Evolutionary conservation across 805 yeast genomes (phyloP), one percentile per base, ranked within the genome.

Genomic region (Suhomyces canberraensis): DNA sequence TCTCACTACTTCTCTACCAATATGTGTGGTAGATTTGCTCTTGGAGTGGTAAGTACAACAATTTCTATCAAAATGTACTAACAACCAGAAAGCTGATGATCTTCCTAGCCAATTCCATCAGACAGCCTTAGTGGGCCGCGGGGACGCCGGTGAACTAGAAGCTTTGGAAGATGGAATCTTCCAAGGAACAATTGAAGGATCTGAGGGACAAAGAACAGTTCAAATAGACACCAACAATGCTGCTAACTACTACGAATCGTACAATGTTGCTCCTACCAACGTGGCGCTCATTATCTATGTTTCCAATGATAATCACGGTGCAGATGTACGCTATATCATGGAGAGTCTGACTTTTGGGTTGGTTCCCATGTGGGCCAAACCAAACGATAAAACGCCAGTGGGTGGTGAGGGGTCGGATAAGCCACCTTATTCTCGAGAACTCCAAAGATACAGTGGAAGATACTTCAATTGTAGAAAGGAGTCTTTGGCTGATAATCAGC

Each of bases 271-370:
- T 0, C 93, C 91, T 1, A 79, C 84, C 3, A 61, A 65, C 25
- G 46, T 44, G 11, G 77, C 84, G 69, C 27, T 79, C 57, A 36
- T 72, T 43, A 42, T 52, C 13, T 63, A 51, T 37, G 41, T 49
- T 47, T 31, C 31, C 9, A 29, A 33, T 1, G 28, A 36, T 1
- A 33, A 40, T 3, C 24, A 32, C 7, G 31, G 33, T 25, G 26
- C 31, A 1, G 41, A 39, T 11, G 21, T 33, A 17, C 37, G 41
- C 11, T 66, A 57, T 35, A 35, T 48, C 0, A 39, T 65, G 18
- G 73, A 75, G 38, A 69, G 72, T 29, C 85, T 86, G 93, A 74
- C 72, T 31, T 89, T 95, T 85, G 93, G 95, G 0, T 60, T 88
- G 25, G 71, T 85, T 1, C 95, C 96, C 0, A 50, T 56, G 7